A percentile compares a stretch with the other conserved stretches of the same genome.
phyloP scores from a whole-genome alignment of 2,329 filamentous ascomycete genomes.

The Colletotrichum echinochloae region DNA sequence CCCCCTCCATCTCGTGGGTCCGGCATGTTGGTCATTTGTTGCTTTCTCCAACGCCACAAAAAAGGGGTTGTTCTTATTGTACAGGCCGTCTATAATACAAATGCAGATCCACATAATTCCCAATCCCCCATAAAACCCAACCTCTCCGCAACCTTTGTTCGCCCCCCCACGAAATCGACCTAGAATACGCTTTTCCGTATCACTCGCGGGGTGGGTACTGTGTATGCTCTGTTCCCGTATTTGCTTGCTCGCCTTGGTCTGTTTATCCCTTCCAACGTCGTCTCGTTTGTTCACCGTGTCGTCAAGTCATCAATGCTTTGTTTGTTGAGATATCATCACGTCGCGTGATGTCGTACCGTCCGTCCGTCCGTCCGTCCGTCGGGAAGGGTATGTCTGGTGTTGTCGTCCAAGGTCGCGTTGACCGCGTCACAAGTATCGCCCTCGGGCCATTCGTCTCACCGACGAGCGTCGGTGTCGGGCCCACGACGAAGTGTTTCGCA shows the following conservation, averaged over 20 bases:
- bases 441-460: not conserved
- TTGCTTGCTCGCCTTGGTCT: not conserved
- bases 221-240: not conserved
- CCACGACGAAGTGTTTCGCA: not conserved
- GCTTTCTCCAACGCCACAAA: not conserved
- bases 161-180: not conserved
- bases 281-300: not conserved
- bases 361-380: not conserved
- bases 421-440: not conserved
- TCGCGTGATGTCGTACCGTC: not conserved
- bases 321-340: not conserved
- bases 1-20: no score
- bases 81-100: slow-evolving; percentile 3
- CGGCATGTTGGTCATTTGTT: not conserved
- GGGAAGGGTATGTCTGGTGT: no score
- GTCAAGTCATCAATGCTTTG: not conserved
- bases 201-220: not conserved
- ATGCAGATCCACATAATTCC: not conserved
- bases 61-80: not conserved
- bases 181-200: not conserved
- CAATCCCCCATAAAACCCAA: not conserved
- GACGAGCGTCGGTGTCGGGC: not conserved
- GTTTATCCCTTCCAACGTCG: not conserved
- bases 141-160: not conserved
- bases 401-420: not conserved